Evolutionary conservation across 164 flowering plant genomes (phyloP).

Genomic region (Vitis vinifera): ASM3070453v1 NC_081822.1:173501-174000

Average conservation of each 20-base stretch:
- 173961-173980: neutral
- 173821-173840: slow-evolving; percentile 58
- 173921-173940: neutral
- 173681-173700: slow-evolving; percentile 52
- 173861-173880: slow-evolving; percentile 25
- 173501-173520: slow-evolving; percentile 42
- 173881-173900: slow-evolving; percentile 3
- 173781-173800: slow-evolving; percentile 68
- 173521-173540: slow-evolving; percentile 57
- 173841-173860: slow-evolving; percentile 55
- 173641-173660: no score
- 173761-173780: slow-evolving; percentile 58
- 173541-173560: slow-evolving; percentile 73
- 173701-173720: slow-evolving; percentile 65
- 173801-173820: slow-evolving; percentile 49
- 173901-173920: neutral
- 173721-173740: slow-evolving; percentile 57
- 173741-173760: slow-evolving; percentile 64
- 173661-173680: neutral
- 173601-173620: neutral
- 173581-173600: neutral
- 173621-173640: no score
- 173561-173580: slow-evolving; percentile 64
- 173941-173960: neutral
- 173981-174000: neutral